These are phyloP conservation scores for Rhodosporidiobolus sp. DNA, from an alignment of 768 basidiomycete genomes.

Conservation along the genomic window DNA sequence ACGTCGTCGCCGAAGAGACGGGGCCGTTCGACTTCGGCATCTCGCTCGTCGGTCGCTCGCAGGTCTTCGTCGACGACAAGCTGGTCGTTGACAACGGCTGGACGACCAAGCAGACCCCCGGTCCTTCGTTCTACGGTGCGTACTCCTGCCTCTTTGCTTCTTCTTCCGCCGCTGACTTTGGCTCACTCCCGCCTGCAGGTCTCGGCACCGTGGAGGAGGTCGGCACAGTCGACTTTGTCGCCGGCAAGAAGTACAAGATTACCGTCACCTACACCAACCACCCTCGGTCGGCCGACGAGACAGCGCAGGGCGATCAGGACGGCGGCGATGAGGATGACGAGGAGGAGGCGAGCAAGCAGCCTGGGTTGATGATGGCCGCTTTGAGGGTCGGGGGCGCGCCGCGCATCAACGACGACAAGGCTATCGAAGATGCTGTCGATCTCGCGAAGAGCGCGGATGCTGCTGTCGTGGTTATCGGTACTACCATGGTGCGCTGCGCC, in stretches of 20 bases:
- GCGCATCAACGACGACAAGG: not conserved
- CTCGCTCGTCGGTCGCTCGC: constrained; percentile 25
- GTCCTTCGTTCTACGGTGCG: not conserved
- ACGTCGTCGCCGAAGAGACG: not conserved
- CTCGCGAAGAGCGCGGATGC: constrained; percentile 27
- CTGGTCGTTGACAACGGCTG: constrained; percentile 34
- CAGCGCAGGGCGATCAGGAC: no score
- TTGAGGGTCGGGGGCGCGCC: constrained; percentile 29
- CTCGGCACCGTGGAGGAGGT: constrained; percentile 31
- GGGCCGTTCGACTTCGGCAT: constrained; percentile 24
- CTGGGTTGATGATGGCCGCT: constrained; percentile 1
- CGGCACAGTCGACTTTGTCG: constrained; percentile 42
- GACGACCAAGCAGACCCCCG: not conserved
- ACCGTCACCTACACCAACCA: no score
- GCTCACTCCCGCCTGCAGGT: not conserved
- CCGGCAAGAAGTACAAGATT: constrained; percentile 40
- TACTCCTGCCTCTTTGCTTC: constrained; percentile 19
- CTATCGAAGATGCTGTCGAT: constrained; percentile 11
- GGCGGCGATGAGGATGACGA: no score
- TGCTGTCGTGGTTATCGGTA: constrained; percentile 63
- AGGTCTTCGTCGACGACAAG: constrained; percentile 39
- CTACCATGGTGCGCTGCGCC: constrained; percentile 52
- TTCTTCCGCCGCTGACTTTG: no score
- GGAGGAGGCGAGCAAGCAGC: no score
- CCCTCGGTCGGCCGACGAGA: no score